These are phyloP conservation scores for Xylaria bambusicola DNA, from an alignment of 495 filamentous ascomycete genomes.

Conservation along the genomic window DNA sequence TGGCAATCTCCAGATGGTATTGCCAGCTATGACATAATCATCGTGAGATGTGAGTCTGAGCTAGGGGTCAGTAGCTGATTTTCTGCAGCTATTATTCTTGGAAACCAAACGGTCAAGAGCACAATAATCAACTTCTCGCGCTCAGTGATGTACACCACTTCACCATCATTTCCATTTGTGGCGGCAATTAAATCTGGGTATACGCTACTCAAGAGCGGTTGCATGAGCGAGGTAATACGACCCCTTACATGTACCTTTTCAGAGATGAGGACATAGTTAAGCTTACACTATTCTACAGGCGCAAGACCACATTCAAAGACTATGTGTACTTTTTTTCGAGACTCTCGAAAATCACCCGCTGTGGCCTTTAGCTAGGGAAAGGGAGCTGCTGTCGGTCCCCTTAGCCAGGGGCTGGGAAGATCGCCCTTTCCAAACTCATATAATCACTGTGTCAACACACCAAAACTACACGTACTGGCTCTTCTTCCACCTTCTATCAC, in stretches of 20 bases:
- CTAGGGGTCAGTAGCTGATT: no score
- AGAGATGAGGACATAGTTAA: not conserved
- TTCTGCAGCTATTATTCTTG: constrained; percentile 18
- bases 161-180: constrained; percentile 15
- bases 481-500: constrained; percentile 14
- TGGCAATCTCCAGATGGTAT: no score
- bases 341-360: constrained; percentile 4
- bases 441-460: not conserved
- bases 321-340: constrained; percentile 8
- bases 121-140: constrained; percentile 11
- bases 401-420: constrained; percentile 14
- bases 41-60: no score
- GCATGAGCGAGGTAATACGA: not conserved
- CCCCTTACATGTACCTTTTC: no score
- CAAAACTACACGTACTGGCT: constrained; percentile 16
- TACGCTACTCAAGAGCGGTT: not conserved
- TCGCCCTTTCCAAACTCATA: constrained; percentile 16
- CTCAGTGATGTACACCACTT: constrained; percentile 3
- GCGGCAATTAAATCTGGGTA: constrained; percentile 11
- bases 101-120: not conserved
- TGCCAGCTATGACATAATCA: no score
- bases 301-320: not conserved
- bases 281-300: not conserved
- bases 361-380: constrained; percentile 1
- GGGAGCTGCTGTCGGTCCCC: constrained; percentile 8